Evolutionary conservation across 2,329 filamentous ascomycete species (phyloP).

Genomic region (Cladosporium cucumerinum): DNA sequence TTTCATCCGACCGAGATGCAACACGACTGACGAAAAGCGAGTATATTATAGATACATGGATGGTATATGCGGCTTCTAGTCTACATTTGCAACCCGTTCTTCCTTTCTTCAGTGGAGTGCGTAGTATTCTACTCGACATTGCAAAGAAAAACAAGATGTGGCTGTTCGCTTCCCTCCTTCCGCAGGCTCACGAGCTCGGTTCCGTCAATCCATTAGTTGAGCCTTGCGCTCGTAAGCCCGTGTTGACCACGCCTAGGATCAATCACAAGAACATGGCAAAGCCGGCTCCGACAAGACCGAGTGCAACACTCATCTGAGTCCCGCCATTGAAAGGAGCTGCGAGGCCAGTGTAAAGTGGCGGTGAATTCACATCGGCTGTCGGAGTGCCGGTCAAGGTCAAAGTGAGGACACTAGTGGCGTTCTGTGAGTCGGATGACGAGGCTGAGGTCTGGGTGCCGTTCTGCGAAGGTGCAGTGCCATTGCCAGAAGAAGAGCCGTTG

Average conservation of each 20-base stretch:
- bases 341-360: neutral
- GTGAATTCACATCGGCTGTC: neutral
- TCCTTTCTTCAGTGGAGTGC: neutral
- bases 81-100: neutral
- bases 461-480: neutral
- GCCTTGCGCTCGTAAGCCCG: neutral
- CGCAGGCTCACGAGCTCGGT: neutral
- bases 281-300: neutral
- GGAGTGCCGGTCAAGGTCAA: neutral
- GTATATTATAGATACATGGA: slow-evolving; percentile 5
- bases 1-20: neutral
- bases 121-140: neutral
- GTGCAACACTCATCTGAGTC: neutral
- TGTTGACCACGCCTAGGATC: too few relatives aligned
- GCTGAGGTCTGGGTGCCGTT: neutral
- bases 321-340: neutral
- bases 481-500: neutral
- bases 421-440: neutral
- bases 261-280: slow-evolving; percentile 9
- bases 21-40: neutral
- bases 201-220: neutral
- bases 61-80: neutral
- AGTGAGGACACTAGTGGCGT: neutral
- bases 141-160: neutral
- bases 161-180: neutral